Conservation (phyloP, 192 early-diverging fungal species). For the Umbelopsis vinacea region DNA sequence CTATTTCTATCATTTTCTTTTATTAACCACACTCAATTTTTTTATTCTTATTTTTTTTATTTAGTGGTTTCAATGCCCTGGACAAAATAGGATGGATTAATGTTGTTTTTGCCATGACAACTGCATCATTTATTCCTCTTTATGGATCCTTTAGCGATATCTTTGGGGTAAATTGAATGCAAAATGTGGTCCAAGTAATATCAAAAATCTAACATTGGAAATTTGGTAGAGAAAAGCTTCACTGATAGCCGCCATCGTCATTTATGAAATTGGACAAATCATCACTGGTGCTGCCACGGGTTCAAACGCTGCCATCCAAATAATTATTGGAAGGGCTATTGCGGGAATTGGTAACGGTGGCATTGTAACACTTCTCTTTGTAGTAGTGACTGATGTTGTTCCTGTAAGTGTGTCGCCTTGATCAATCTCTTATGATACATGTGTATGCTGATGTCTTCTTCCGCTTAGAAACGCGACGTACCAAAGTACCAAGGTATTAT, state of each 20-base stretch:
- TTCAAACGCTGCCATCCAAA: neutral
- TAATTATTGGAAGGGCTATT: constrained; percentile 78
- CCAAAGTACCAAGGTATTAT: constrained; percentile 87
- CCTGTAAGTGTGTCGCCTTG: constrained; percentile 34
- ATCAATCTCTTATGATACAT: neutral
- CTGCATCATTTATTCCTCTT: constrained; percentile 67
- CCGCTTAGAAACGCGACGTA: constrained; percentile 53
- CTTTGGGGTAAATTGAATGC: constrained; percentile 77
- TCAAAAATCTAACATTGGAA: constrained; percentile 19
- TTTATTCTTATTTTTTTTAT: neutral
- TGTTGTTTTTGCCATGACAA: constrained; percentile 62
- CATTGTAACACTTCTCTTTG: constrained; percentile 69
- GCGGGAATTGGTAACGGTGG: constrained; percentile 85
- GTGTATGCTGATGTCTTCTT: neutral
- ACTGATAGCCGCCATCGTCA: constrained; percentile 74
- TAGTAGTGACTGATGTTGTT: constrained; percentile 85
- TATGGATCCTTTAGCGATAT: constrained; percentile 87
- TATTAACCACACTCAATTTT: neutral
- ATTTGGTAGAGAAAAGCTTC: constrained; percentile 65
- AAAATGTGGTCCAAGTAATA: constrained; percentile 20
- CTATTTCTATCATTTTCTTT: neutral
- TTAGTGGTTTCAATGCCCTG: constrained; percentile 55
- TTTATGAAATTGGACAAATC: constrained; percentile 72
- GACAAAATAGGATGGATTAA: constrained; percentile 75
- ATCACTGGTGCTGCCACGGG: constrained; percentile 46